phyloP scores from a whole-genome alignment of 495 filamentous ascomycete genomes.

The Pyrenopolyporus hunteri region DNA sequence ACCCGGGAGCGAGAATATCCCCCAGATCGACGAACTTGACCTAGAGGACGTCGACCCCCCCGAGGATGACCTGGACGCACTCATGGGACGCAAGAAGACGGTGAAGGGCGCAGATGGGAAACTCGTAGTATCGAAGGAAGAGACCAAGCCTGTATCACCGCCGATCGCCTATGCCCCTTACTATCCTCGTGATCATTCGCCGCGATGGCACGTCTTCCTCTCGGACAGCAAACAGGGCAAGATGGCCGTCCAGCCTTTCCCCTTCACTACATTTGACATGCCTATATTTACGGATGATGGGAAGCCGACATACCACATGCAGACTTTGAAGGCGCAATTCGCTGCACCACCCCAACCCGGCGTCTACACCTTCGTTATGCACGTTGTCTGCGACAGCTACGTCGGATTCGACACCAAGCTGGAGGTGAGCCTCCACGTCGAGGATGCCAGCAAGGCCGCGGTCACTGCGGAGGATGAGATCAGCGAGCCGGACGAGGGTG shows the following conservation, averaged over 20 bases:
- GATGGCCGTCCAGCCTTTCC: constrained; percentile 93
- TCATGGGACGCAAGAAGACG: constrained; percentile 77
- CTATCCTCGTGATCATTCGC: constrained; percentile 84
- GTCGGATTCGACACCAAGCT: constrained; percentile 88
- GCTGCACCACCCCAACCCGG: constrained; percentile 92
- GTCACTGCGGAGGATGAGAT: constrained; percentile 90
- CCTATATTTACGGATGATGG: constrained; percentile 74
- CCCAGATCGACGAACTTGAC: constrained; percentile 74
- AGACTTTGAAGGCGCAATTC: constrained; percentile 97
- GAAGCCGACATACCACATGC: constrained; percentile 86
- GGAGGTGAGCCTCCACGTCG: constrained; percentile 87
- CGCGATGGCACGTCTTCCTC: constrained; percentile 91
- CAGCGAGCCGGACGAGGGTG: constrained; percentile 96
- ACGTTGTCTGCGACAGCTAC: constrained; percentile 91
- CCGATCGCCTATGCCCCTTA: constrained; percentile 90
- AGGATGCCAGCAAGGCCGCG: constrained; percentile 83
- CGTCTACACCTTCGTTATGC: constrained; percentile 90
- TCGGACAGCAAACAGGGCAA: constrained; percentile 92
- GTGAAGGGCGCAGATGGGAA: constrained; percentile 65
- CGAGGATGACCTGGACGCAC: constrained; percentile 88
- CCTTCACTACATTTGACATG: constrained; percentile 88
- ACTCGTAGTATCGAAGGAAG: constrained; percentile 44
- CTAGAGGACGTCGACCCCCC: constrained; percentile 91
- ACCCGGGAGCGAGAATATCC: constrained; percentile 75
- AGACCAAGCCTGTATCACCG: constrained; percentile 69